Base-by-base conservation (phyloP, 345 rosid species). In the Camelina laxa region DNA sequence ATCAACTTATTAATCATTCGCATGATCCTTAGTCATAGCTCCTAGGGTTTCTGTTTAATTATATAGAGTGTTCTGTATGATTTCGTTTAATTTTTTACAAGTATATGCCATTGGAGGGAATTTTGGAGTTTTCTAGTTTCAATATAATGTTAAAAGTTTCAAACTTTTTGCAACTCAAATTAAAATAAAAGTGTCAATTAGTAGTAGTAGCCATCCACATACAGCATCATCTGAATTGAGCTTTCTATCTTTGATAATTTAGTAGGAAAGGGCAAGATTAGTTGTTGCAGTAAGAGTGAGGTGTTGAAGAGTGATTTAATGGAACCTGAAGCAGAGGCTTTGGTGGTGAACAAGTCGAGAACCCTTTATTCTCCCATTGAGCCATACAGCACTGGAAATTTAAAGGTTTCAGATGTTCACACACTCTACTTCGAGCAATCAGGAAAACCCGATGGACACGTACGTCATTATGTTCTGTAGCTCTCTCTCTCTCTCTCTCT, bases 361-460 rank as follows among this genome's bases (percentile, higher is more conserved):
- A 79, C 69, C 27, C 85, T 89, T 59, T 92, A 90, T 78, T 62
- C 93, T 24, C 78, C 72, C 19, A 71, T 92, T 15, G 96, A 92
- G 80, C 99, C 97, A 0, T 90, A 85, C 68, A 75, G 78, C 60
- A 69, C 82, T 6, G 97, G 97, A 16, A 79, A 71, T 82, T 81
- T 95, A 66, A 87, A 89, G 82, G 97, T 92, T 79, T 95, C 97
- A 16, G 90, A 87, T 77, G 71, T 86, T 66, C 99, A 90, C 51
- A 72, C 89, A 22, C 72, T 92, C 62, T 90, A 88, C 71, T 90
- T 88, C 85, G 99, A 92, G 75, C 98, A 92, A 77, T 90, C 98
- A 2, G 97, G 97, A 71, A 94, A 92, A 42, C 98, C 97, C 4
- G 75, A 74, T 76, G 98, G 98, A 24, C 83, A 90, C 62, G 98